Percentiles rank a stretch among this genome's conserved stretches.
Evolutionary conservation across 257 asterid genomes (phyloP).

Genomic region (Solanum pinnatisectum): DNA sequence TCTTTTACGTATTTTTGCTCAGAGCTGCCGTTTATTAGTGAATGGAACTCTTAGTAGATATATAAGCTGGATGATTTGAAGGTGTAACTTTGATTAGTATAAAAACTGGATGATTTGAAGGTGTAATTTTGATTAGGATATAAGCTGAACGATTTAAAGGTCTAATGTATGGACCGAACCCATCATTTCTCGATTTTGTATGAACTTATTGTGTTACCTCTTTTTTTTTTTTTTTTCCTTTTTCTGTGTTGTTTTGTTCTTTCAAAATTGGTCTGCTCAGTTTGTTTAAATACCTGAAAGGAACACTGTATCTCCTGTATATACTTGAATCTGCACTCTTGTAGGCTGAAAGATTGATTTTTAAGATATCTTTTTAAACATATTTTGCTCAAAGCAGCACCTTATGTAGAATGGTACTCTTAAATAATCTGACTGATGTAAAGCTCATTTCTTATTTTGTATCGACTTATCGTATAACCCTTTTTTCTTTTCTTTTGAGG

Average conservation of each 20-base stretch:
- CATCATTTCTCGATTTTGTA: background rate
- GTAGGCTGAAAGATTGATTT: background rate
- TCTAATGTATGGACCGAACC: background rate
- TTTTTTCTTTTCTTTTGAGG: background rate
- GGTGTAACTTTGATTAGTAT: background rate
- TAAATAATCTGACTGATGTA: background rate
- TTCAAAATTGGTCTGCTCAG: too few species aligned
- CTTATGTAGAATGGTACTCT: background rate
- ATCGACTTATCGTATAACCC: background rate
- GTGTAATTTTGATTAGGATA: too few species aligned
- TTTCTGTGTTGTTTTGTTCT: too few species aligned
- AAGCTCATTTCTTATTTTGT: background rate
- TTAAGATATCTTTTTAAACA: background rate
- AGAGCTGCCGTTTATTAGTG: background rate
- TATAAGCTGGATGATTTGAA: background rate
- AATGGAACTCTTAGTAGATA: background rate
- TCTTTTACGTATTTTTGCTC: background rate
- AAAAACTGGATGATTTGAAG: background rate
- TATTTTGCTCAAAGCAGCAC: background rate
- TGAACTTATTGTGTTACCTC: background rate
- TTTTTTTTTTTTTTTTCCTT: too few species aligned
- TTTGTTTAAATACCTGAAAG: too few species aligned
- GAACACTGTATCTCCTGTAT: background rate
- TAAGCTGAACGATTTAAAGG: background rate
- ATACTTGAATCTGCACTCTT: background rate